Evolutionary conservation across 495 filamentous ascomycete species (phyloP).

Genomic region (Trypethelium eluteriae): DNA sequence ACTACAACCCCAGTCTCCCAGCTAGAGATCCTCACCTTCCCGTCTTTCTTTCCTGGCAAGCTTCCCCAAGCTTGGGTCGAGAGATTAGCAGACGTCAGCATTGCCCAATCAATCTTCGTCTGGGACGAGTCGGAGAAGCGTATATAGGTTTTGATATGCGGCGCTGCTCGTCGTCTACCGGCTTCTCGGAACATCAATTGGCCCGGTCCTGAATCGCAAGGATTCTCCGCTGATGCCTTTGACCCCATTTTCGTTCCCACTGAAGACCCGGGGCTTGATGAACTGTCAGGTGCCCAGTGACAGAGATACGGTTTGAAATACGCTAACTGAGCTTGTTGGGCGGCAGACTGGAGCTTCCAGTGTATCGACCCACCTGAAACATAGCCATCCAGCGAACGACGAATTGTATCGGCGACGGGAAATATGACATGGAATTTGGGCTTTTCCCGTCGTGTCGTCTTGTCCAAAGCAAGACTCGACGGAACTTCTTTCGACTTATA

Average conservation of each 20-base stretch:
- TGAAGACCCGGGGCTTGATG: background rate
- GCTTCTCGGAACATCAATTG: slow-evolving; percentile 34
- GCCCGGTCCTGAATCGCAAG: background rate
- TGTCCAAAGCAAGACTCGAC: background rate
- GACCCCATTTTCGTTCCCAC: background rate
- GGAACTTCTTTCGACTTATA: slow-evolving; percentile 20
- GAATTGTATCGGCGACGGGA: slow-evolving; percentile 18
- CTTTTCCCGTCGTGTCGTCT: slow-evolving; percentile 19
- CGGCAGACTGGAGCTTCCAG: slow-evolving; percentile 58
- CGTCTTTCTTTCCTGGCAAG: slow-evolving; percentile 38
- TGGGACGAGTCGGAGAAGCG: slow-evolving; percentile 50
- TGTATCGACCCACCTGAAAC: slow-evolving; percentile 69
- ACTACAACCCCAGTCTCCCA: slow-evolving; percentile 83
- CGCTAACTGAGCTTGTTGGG: slow-evolving; percentile 65
- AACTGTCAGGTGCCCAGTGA: slow-evolving; percentile 56
- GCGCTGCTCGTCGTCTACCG: slow-evolving; percentile 69
- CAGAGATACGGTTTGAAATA: slow-evolving; percentile 64
- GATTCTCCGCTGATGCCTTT: background rate
- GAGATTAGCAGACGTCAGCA: slow-evolving; percentile 78
- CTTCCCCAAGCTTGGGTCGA: slow-evolving; percentile 90
- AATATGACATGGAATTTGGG: slow-evolving; percentile 25
- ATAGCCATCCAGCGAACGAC: slow-evolving; percentile 26
- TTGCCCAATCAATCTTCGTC: slow-evolving; percentile 69
- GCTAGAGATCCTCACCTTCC: slow-evolving; percentile 63
- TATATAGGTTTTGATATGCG: slow-evolving; percentile 88